A percentile compares a stretch with the other conserved stretches of the same genome.
Conservation (phyloP, 169 alveolate species). For the Babesia bovis region DNA sequence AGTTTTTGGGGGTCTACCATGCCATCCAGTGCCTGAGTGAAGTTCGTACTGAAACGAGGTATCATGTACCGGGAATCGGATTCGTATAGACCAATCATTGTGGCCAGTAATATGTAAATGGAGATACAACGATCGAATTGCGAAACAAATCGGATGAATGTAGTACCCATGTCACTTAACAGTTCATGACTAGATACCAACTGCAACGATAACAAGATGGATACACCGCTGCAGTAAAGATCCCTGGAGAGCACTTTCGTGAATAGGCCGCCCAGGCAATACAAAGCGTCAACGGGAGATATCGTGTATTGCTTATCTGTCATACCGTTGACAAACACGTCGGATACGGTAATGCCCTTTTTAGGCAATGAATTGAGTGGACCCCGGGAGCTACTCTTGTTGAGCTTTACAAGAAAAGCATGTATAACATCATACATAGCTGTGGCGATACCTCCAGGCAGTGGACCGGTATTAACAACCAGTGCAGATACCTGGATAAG, state of each 20-base stretch:
- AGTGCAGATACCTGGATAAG: slow-evolving; percentile 25
- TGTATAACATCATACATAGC: slow-evolving; percentile 9
- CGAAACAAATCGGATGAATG: slow-evolving; percentile 14
- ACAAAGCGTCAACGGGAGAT: slow-evolving; percentile 6
- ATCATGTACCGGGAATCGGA: background rate
- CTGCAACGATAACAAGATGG: slow-evolving; percentile 4
- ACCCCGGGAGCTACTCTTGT: background rate
- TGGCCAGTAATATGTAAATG: background rate
- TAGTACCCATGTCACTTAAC: background rate
- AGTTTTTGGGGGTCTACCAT: slow-evolving; percentile 17
- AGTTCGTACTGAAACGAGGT: background rate
- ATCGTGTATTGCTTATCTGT: background rate
- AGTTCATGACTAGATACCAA: background rate
- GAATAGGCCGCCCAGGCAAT: background rate
- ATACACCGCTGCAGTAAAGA: slow-evolving; percentile 17
- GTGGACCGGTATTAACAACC: background rate
- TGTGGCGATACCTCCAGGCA: slow-evolving; percentile 5
- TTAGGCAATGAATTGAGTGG: background rate
- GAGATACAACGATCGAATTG: slow-evolving; percentile 4
- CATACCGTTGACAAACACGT: slow-evolving; percentile 13
- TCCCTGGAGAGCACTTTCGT: slow-evolving; percentile 11
- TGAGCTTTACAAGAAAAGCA: background rate
- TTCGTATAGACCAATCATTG: slow-evolving; percentile 30
- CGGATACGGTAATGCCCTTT: slow-evolving; percentile 27
- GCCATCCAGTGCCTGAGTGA: background rate